Base-by-base conservation (phyloP, 805 yeast genomes). In the Ogataea chonburiensis region DNA sequence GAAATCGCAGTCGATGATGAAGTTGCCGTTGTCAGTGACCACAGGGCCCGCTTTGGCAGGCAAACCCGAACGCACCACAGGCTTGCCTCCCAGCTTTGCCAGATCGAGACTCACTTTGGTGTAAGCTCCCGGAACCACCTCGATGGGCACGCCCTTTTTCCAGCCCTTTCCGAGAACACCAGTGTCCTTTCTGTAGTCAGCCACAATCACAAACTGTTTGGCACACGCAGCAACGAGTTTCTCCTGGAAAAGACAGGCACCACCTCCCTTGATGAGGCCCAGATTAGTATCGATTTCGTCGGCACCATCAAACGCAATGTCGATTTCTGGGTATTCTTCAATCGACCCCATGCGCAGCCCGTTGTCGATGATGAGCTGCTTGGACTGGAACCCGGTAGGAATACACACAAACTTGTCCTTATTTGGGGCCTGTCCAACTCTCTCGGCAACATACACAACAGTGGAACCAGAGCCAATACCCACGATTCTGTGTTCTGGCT, bases 401-500 rank as follows among this genome's bases (percentile, higher is more conserved):
- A 93, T 79, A 63, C 96, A 93, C 20, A 79, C 74, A 47, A 86
- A 79, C 27, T 73, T 58, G 17, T 57, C 50, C 53, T 81, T 76
- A 49, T 71, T 64, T 22, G 55, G 38, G 41, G 74, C 63, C 61
- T 84, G 88, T 7, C 95, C 95, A 38, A 93, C 73, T 54, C 97
- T 73, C 61, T 93, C 98, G 16, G 96, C 98, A 42, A 85, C 95
- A 59, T 86, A 93, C n/a, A 93, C 85, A 4, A 93, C 98, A 0
- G 99, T 93, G 15, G 95, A 83, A 1, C 99, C 99, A 16, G 96
- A 86, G 9, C 99, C 99, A 44, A 93, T 79, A 25, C 98, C 99
- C 12, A 93, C 73, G 11, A 86, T 82, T 51, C 73, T 78, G 46
- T 88, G 86, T 24, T 66, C 49, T 15, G 71, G 60, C 21, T 86